Evolutionary conservation across 2,329 filamentous ascomycete genomes (phyloP).

Genomic region (Neonectria ditissima): DNA sequence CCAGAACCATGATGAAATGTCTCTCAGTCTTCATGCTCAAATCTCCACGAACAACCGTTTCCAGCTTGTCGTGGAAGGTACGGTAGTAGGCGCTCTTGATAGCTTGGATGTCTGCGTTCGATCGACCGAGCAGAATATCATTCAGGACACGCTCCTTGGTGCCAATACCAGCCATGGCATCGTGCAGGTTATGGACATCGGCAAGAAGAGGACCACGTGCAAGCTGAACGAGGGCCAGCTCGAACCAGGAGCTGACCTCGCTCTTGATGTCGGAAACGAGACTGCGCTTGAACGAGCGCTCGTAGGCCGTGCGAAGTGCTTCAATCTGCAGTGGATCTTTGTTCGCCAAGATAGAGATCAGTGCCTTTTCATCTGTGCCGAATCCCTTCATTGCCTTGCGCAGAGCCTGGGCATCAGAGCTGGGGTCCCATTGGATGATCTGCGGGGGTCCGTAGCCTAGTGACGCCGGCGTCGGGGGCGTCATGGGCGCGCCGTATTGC

Average conservation of each 20-base stretch:
- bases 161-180: constrained; percentile 81
- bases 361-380: constrained; percentile 83
- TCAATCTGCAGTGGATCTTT: constrained; percentile 85
- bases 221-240: constrained; percentile 79
- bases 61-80: constrained; percentile 74
- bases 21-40: constrained; percentile 87
- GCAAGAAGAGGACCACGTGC: constrained; percentile 82
- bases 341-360: constrained; percentile 77
- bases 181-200: constrained; percentile 77
- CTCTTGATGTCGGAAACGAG: constrained; percentile 80
- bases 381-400: constrained; percentile 93
- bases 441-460: constrained; percentile 81
- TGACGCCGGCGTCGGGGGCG: constrained; percentile 73
- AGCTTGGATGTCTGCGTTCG: constrained; percentile 87
- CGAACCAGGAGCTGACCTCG: constrained; percentile 81
- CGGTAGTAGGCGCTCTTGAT: constrained; percentile 85
- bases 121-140: constrained; percentile 84
- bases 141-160: constrained; percentile 90
- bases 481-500: constrained; percentile 54
- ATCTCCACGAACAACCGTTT: constrained; percentile 80
- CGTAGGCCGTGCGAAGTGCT: constrained; percentile 74
- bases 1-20: constrained; percentile 85
- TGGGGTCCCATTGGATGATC: constrained; percentile 76
- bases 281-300: constrained; percentile 72
- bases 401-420: constrained; percentile 75